These are phyloP conservation scores for Trypethelium eluteriae DNA, from an alignment of 495 filamentous ascomycete species.

Conservation along the genomic window DNA sequence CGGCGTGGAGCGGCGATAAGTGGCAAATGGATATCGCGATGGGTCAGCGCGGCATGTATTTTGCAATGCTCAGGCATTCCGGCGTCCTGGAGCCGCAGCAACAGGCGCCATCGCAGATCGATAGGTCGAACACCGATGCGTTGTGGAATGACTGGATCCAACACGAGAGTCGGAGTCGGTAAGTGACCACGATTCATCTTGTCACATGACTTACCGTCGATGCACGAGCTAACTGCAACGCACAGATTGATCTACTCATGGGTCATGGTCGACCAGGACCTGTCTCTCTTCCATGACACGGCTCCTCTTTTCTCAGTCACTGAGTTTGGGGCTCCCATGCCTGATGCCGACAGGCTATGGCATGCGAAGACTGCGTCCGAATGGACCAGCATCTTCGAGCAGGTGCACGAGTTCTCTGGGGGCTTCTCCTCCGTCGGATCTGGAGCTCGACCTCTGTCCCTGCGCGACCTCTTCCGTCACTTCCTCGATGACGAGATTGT, in stretches of 20 bases:
- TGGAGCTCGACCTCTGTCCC: slow-evolving; percentile 41
- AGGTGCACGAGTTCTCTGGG: slow-evolving; percentile 41
- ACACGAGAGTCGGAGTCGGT: slow-evolving; percentile 53
- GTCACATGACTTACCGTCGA: slow-evolving; percentile 20
- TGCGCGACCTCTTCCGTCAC: slow-evolving; percentile 50
- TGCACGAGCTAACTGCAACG: slow-evolving; percentile 8
- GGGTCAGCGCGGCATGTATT: slow-evolving; percentile 62
- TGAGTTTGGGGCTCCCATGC: slow-evolving; percentile 51
- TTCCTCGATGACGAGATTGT: slow-evolving; percentile 38
- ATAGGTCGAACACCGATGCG: slow-evolving; percentile 38
- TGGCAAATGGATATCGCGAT: slow-evolving; percentile 65
- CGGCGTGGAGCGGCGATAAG: slow-evolving; percentile 60
- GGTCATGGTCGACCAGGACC: slow-evolving; percentile 59
- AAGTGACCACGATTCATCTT: slow-evolving; percentile 19
- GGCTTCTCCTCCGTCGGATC: slow-evolving; percentile 38
- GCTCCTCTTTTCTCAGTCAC: slow-evolving; percentile 50
- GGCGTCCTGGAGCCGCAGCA: slow-evolving; percentile 46
- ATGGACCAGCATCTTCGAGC: slow-evolving; percentile 47
- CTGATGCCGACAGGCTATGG: slow-evolving; percentile 50
- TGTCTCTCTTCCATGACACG: slow-evolving; percentile 56
- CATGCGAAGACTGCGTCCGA: slow-evolving; percentile 35
- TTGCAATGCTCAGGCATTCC: slow-evolving; percentile 53
- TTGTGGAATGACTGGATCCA: slow-evolving; percentile 52
- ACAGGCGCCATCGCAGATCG: slow-evolving; percentile 29
- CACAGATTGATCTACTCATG: slow-evolving; percentile 55